phyloP scores from a whole-genome alignment of 768 basidiomycete species.

The Exsudoporus frostii region DNA sequence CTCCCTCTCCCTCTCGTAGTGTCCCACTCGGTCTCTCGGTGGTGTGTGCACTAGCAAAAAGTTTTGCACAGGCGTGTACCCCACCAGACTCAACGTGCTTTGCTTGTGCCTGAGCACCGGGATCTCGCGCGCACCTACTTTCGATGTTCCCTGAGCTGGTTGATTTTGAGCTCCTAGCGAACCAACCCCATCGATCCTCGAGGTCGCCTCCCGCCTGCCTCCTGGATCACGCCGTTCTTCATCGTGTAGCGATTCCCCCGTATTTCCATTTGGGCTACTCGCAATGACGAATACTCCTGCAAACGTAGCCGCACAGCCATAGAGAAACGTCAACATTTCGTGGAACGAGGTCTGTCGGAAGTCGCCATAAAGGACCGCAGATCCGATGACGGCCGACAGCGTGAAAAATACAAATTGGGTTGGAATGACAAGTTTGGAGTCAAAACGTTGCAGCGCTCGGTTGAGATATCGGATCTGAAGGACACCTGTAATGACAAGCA shows the following conservation, averaged over 20 bases:
- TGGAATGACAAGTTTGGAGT: conserved; percentile 93
- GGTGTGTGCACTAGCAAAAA: conserved; percentile 66
- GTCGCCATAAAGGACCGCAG: conserved; percentile 91
- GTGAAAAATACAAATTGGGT: conserved; percentile 95
- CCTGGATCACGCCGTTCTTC: conserved; percentile 33
- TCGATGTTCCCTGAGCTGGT: conserved; percentile 49
- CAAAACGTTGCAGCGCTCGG: conserved; percentile 87
- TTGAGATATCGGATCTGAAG: conserved; percentile 86
- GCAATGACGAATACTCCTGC: conserved; percentile 87
- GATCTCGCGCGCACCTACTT: conserved; percentile 37
- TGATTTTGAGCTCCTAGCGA: conserved; percentile 28
- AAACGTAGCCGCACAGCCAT: conserved; percentile 88
- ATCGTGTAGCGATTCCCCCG: conserved; percentile 27
- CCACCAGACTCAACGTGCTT: conserved; percentile 60
- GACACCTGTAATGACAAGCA: conserved; percentile 69
- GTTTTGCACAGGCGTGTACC: conserved; percentile 75
- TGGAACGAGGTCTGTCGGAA: conserved; percentile 82
- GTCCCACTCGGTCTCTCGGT: conserved; percentile 44
- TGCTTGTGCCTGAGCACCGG: conserved; percentile 50
- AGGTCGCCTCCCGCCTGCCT: conserved; percentile 26
- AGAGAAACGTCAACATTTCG: conserved; percentile 77
- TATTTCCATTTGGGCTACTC: conserved; percentile 44
- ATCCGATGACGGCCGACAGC: conserved; percentile 87
- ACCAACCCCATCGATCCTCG: conserved; percentile 26
- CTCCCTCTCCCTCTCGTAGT: conserved; percentile 35